These are phyloP conservation scores for Lanmaoa rubissima DNA, from an alignment of 768 basidiomycete species.

Conservation along the genomic window DNA sequence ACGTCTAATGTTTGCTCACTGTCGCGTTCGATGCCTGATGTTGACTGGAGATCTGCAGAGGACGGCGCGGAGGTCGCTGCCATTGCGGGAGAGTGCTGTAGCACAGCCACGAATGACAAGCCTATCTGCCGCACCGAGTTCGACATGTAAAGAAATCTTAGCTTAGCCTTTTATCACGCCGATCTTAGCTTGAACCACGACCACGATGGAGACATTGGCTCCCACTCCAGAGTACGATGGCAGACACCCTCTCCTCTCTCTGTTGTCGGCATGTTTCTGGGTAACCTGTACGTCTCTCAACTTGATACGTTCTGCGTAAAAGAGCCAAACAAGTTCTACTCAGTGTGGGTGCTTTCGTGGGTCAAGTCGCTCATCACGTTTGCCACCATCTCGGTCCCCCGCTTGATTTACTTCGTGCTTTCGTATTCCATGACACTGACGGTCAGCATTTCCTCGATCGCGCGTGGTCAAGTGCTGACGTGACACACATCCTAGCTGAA, in stretches of 20 bases:
- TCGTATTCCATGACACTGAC: constrained; percentile 91
- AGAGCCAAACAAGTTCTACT: constrained; percentile 1
- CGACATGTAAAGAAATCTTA: constrained; percentile 5
- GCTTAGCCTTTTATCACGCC: background rate
- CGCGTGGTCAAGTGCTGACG: background rate
- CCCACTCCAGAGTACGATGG: constrained; percentile 31
- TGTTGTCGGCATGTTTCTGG: constrained; percentile 83
- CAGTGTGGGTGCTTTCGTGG: constrained; percentile 85
- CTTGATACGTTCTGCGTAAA: constrained; percentile 1
- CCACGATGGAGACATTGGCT: constrained; percentile 26
- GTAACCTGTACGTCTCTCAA: constrained; percentile 60
- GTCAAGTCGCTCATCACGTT: constrained; percentile 71
- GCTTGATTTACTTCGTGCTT: constrained; percentile 70
- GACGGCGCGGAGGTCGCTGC: constrained; percentile 29
- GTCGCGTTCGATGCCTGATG: constrained; percentile 33
- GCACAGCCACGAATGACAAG: constrained; percentile 33
- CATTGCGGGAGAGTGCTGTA: constrained; percentile 15
- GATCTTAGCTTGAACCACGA: constrained; percentile 8
- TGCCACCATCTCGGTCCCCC: constrained; percentile 79
- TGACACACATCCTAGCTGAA: constrained; percentile 56
- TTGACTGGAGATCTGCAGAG: constrained; percentile 36
- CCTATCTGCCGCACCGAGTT: background rate
- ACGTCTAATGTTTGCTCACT: too few species aligned
- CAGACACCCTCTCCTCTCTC: constrained; percentile 70
- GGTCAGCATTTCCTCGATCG: constrained; percentile 40